These are phyloP conservation scores for Pharnaceum exiguum DNA, from an alignment of 148 eudicot species.

Conservation along the genomic window DNA sequence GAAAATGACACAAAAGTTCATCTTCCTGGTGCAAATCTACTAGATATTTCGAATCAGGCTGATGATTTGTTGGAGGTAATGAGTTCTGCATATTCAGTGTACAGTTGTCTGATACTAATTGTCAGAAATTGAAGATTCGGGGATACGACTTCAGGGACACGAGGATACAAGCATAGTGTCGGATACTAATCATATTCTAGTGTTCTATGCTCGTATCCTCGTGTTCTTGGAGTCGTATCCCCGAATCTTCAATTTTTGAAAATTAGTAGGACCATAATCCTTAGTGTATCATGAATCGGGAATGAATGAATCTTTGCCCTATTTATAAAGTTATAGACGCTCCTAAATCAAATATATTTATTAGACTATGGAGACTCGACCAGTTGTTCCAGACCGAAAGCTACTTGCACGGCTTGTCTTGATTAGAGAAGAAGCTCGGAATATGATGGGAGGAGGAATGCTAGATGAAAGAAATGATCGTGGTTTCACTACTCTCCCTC, in stretches of 20 bases:
- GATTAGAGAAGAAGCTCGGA: slow-evolving; percentile 97
- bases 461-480: slow-evolving; percentile 94
- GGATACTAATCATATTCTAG: too few relatives aligned
- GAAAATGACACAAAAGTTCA: slow-evolving; percentile 78
- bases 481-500: slow-evolving; percentile 83
- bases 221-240: too few relatives aligned
- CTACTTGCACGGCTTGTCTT: slow-evolving; percentile 92
- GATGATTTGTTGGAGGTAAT: slow-evolving; percentile 89
- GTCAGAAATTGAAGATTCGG: neutral
- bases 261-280: neutral
- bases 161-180: too few relatives aligned
- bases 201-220: too few relatives aligned
- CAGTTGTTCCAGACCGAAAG: slow-evolving; percentile 87
- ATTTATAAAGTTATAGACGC: neutral
- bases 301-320: too few relatives aligned
- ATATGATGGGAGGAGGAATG: slow-evolving; percentile 98
- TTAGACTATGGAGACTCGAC: slow-evolving; percentile 94
- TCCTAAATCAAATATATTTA: slow-evolving; percentile 6
- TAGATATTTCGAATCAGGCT: slow-evolving; percentile 96
- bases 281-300: neutral
- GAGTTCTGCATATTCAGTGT: slow-evolving; percentile 1
- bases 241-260: too few relatives aligned
- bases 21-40: slow-evolving; percentile 90
- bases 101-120: neutral
- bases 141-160: too few relatives aligned